phyloP scores from a whole-genome alignment of 2,329 filamentous ascomycete genomes.

The Coniochaeta ligniaria region DNA sequence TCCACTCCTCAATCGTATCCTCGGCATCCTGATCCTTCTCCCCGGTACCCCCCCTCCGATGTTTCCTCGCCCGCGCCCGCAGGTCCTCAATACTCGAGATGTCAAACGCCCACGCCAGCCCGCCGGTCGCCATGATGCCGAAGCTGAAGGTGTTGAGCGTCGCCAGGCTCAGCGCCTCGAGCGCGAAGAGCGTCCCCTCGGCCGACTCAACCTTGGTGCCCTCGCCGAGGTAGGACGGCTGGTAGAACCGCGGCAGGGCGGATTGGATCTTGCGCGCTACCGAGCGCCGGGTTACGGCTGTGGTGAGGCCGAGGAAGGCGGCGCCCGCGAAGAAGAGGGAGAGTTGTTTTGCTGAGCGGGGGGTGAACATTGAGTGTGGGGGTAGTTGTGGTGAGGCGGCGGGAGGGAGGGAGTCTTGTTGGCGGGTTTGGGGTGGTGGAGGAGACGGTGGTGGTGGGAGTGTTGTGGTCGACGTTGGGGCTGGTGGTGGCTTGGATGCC shows the following conservation, averaged over 20 bases:
- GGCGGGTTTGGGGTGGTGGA: neutral
- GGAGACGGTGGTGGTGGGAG: neutral
- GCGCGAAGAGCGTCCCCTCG: constrained; percentile 64
- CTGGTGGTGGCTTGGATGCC: neutral
- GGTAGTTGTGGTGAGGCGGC: neutral
- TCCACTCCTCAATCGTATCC: constrained; percentile 54
- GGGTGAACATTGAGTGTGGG: constrained; percentile 23
- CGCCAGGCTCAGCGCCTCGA: constrained; percentile 77
- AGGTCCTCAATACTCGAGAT: constrained; percentile 64
- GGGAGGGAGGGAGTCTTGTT: neutral
- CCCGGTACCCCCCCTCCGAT: constrained; percentile 23
- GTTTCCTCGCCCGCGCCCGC: constrained; percentile 39
- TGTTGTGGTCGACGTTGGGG: neutral
- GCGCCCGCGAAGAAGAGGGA: constrained; percentile 68
- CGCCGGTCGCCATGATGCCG: constrained; percentile 67
- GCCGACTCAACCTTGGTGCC: constrained; percentile 34
- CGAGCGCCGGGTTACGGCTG: constrained; percentile 64
- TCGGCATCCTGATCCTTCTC: constrained; percentile 44
- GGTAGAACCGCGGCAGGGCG: constrained; percentile 65
- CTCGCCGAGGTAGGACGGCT: constrained; percentile 42
- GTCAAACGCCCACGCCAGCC: constrained; percentile 69
- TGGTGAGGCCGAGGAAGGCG: constrained; percentile 66
- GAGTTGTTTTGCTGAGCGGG: constrained; percentile 53
- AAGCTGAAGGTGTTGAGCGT: constrained; percentile 79
- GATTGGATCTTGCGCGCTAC: constrained; percentile 55